Percentiles rank a stretch among this genome's conserved stretches.
These are phyloP conservation scores for Cyclotella atomus DNA, from an alignment of 108 stramenopile species.

Conservation along the genomic window DNA sequence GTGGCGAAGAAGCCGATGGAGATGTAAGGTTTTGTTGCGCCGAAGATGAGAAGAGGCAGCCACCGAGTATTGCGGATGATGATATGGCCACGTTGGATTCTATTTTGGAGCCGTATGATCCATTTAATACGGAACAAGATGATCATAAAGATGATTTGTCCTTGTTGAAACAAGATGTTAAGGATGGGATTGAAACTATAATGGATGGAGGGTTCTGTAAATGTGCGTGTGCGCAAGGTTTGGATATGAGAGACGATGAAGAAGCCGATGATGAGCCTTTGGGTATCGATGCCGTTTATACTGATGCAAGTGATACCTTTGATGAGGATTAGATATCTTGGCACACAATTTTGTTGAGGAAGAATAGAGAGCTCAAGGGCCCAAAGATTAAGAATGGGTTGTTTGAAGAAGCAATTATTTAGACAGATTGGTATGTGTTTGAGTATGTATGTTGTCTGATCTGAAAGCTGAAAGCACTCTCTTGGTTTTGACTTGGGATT, in stretches of 20 bases:
- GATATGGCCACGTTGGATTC: constrained; percentile 15
- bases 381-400: too few relatives aligned
- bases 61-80: neutral
- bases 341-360: too few relatives aligned
- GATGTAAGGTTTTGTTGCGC: neutral
- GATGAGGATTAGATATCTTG: too few relatives aligned
- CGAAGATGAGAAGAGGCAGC: too few relatives aligned
- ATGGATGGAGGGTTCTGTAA: constrained; percentile 19
- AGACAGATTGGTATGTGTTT: too few relatives aligned
- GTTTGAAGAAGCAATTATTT: too few relatives aligned
- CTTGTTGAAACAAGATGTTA: constrained; percentile 22
- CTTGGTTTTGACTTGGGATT: too few relatives aligned
- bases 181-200: constrained; percentile 23
- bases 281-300: constrained; percentile 8
- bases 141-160: constrained; percentile 2
- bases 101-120: constrained; percentile 11
- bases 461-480: too few relatives aligned
- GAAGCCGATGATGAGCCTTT: neutral
- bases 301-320: neutral
- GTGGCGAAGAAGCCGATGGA: neutral
- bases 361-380: too few relatives aligned
- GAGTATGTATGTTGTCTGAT: too few relatives aligned
- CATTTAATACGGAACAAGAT: constrained; percentile 1
- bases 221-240: neutral
- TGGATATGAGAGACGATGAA: neutral